Evolutionary conservation across 1,284 basidiomycete species (phyloP).

Genomic region (Tilletia indica): DNA sequence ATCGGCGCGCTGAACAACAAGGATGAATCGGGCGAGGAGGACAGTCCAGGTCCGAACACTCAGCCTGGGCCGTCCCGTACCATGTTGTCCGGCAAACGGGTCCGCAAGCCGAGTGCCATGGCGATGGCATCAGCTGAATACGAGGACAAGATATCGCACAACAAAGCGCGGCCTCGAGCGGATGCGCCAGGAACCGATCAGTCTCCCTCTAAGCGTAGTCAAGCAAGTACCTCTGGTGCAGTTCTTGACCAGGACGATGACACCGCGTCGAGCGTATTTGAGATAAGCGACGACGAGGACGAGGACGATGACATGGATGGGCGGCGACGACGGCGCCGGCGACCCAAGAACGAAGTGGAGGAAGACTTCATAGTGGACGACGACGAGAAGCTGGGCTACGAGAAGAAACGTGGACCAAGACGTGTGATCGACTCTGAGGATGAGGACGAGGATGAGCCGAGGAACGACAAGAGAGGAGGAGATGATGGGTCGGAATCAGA

Average conservation of each 20-base stretch:
- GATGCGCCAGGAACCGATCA: neutral
- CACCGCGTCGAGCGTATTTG: neutral
- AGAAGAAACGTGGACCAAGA: neutral
- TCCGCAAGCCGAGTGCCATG: conserved; percentile 4
- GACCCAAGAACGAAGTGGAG: neutral
- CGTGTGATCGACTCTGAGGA: neutral
- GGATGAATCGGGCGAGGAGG: neutral
- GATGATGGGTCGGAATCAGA: neutral
- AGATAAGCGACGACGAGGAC: conserved; percentile 2
- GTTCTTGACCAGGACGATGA: neutral
- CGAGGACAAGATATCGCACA: neutral
- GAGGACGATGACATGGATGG: neutral
- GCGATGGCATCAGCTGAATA: conserved; percentile 5
- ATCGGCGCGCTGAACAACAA: neutral
- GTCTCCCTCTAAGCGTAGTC: neutral
- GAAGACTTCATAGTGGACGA: neutral
- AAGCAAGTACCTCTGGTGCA: neutral
- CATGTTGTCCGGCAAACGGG: neutral
- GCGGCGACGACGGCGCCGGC: neutral
- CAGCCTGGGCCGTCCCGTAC: neutral
- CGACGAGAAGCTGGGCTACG: neutral
- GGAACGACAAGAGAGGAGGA: neutral
- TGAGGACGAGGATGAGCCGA: neutral
- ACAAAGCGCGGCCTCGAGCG: neutral
- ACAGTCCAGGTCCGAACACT: neutral